These are phyloP conservation scores for Citrullus colocynthis DNA, from an alignment of 306 rosid species.

Conservation along the genomic window DNA sequence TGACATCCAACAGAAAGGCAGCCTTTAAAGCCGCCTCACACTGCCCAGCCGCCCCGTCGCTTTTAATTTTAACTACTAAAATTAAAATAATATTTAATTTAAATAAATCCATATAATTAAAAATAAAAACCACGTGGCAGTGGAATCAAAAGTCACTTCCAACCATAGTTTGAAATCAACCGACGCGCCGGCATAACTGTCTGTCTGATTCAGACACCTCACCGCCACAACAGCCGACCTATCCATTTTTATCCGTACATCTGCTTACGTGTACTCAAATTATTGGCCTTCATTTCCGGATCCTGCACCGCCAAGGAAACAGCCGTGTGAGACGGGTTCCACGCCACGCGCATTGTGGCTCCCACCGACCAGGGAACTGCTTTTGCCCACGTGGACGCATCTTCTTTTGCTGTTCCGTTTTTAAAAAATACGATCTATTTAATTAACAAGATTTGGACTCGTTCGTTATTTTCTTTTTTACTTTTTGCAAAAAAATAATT, in stretches of 20 bases:
- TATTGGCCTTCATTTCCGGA: neutral
- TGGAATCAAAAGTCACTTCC: neutral
- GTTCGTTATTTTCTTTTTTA: neutral
- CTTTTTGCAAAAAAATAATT: neutral
- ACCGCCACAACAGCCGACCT: conserved; percentile 8
- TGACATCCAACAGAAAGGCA: neutral
- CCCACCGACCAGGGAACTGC: neutral
- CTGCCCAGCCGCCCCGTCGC: neutral
- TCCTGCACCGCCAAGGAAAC: neutral
- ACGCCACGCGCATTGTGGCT: neutral
- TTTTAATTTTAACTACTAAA: neutral
- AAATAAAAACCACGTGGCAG: neutral
- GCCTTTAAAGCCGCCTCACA: neutral
- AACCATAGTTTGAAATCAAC: neutral
- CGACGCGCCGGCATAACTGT: conserved; percentile 14
- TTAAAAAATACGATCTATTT: too few relatives aligned
- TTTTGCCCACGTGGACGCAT: neutral
- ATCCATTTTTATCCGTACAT: neutral
- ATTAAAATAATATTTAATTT: neutral
- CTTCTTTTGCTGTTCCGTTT: neutral
- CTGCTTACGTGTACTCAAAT: neutral
- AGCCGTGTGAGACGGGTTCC: neutral
- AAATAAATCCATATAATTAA: neutral
- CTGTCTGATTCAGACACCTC: conserved; percentile 12
- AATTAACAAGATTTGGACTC: neutral